Evolutionary conservation across 768 basidiomycete genomes (phyloP).

Genomic region (Termitomyces sp.): DNA sequence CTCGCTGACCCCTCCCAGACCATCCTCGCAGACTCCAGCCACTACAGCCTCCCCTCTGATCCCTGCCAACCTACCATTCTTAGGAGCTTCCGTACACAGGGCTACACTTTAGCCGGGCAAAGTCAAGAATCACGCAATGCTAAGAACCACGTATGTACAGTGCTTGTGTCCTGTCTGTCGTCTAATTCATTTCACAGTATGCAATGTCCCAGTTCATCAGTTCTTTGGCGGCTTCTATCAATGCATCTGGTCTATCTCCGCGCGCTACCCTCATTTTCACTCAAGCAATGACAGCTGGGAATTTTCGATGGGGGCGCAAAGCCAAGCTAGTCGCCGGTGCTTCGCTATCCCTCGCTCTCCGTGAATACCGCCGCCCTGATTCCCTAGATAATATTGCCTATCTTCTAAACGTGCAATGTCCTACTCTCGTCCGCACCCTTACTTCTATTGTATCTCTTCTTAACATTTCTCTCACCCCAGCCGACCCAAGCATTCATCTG

Average conservation of each 20-base stretch:
- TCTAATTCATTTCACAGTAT: slow-evolving; percentile 32
- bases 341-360: slow-evolving; percentile 62
- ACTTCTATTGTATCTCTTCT: slow-evolving; percentile 47
- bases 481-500: slow-evolving; percentile 59
- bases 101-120: slow-evolving; percentile 59
- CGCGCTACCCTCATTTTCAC: slow-evolving; percentile 68
- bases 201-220: slow-evolving; percentile 61
- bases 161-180: slow-evolving; percentile 1
- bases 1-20: slow-evolving; percentile 58
- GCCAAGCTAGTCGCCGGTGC: slow-evolving; percentile 68
- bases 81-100: slow-evolving; percentile 38
- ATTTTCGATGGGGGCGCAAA: slow-evolving; percentile 70
- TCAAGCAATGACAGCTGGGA: slow-evolving; percentile 53
- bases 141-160: slow-evolving; percentile 51
- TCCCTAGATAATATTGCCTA: slow-evolving; percentile 65
- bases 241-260: slow-evolving; percentile 52
- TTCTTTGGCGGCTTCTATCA: slow-evolving; percentile 53
- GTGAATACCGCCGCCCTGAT: slow-evolving; percentile 66
- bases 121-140: slow-evolving; percentile 59
- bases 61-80: slow-evolving; percentile 31
- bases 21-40: slow-evolving; percentile 46
- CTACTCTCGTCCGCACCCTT: slow-evolving; percentile 51
- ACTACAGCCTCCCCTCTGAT: slow-evolving; percentile 29
- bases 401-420: slow-evolving; percentile 48
- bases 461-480: slow-evolving; percentile 42